A percentile compares a stretch with the other conserved stretches of the same genome.
These are phyloP conservation scores for Ceratobasidium sp. DNA, from an alignment of 1,284 basidiomycete genomes.

Conservation along the genomic window DNA sequence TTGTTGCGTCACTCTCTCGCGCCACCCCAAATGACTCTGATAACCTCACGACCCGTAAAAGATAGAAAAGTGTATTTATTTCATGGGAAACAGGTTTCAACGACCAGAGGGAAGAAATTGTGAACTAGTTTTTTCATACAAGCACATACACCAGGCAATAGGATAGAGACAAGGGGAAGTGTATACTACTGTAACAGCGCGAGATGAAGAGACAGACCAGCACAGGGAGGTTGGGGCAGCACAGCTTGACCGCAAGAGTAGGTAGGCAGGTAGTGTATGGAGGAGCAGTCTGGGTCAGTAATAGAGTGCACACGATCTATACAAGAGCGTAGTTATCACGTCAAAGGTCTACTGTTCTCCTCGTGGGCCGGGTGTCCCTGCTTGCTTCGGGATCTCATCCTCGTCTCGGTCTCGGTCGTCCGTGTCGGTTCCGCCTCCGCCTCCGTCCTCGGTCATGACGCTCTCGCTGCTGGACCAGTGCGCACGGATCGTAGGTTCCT, in stretches of 20 bases:
- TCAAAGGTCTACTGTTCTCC: conserved; percentile 12
- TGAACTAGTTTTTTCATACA: conserved; percentile 16
- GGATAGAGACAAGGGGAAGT: background rate
- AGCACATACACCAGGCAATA: conserved; percentile 22
- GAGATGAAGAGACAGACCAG: background rate
- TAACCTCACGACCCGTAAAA: background rate
- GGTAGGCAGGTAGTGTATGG: background rate
- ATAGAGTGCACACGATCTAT: conserved; percentile 1
- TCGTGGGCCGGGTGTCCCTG: conserved; percentile 15
- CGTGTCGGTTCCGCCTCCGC: conserved; percentile 13
- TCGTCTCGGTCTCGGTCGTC: conserved; percentile 23
- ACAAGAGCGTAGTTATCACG: background rate
- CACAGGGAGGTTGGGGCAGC: conserved; percentile 6
- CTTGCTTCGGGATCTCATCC: conserved; percentile 2
- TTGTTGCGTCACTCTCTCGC: background rate
- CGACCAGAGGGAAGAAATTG: background rate
- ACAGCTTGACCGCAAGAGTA: conserved; percentile 11
- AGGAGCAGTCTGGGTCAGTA: background rate
- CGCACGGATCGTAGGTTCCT: conserved; percentile 36
- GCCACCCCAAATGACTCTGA: background rate
- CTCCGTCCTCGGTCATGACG: conserved; percentile 37
- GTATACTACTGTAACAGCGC: conserved; percentile 10
- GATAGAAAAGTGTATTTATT: background rate
- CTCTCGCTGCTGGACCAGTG: conserved; percentile 35
- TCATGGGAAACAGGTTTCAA: no score